Evolutionary conservation across 2,329 filamentous ascomycete genomes (phyloP).

Genomic region (Furcasterigmium sp.): DNA sequence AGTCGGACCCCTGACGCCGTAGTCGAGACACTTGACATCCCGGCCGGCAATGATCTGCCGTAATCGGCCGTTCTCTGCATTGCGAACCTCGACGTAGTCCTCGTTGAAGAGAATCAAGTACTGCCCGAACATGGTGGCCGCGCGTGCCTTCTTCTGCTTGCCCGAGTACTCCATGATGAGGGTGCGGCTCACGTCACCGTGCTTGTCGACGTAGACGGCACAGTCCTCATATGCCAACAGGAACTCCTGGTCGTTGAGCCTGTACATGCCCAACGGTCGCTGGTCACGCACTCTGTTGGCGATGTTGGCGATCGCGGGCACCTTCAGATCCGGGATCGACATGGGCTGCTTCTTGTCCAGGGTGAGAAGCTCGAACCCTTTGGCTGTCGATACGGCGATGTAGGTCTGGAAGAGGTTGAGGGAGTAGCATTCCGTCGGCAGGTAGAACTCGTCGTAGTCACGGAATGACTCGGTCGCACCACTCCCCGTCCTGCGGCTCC

Average conservation of each 20-base stretch:
- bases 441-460: conserved; percentile 98
- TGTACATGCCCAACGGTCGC: conserved; percentile 91
- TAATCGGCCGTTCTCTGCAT: conserved; percentile 89
- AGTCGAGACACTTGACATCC: conserved; percentile 86
- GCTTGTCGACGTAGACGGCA: conserved; percentile 96
- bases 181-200: conserved; percentile 87
- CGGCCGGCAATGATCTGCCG: conserved; percentile 90
- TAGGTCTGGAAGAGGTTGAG: conserved; percentile 96
- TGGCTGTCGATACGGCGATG: conserved; percentile 83
- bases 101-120: conserved; percentile 92
- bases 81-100: conserved; percentile 95
- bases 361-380: conserved; percentile 92
- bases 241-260: conserved; percentile 87
- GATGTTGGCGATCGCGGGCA: conserved; percentile 76
- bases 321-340: conserved; percentile 83
- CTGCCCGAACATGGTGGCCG: conserved; percentile 83
- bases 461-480: conserved; percentile 92
- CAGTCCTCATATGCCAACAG: conserved; percentile 92
- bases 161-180: conserved; percentile 99
- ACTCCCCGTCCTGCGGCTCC: conserved; percentile 50
- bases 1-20: conserved; percentile 63
- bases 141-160: conserved; percentile 69
- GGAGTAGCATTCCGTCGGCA: conserved; percentile 89
- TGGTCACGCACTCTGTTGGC: conserved; percentile 77
- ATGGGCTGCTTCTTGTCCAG: conserved; percentile 95